phyloP scores from a whole-genome alignment of 1,284 basidiomycete genomes.

The Rhodotorula sp. region DNA sequence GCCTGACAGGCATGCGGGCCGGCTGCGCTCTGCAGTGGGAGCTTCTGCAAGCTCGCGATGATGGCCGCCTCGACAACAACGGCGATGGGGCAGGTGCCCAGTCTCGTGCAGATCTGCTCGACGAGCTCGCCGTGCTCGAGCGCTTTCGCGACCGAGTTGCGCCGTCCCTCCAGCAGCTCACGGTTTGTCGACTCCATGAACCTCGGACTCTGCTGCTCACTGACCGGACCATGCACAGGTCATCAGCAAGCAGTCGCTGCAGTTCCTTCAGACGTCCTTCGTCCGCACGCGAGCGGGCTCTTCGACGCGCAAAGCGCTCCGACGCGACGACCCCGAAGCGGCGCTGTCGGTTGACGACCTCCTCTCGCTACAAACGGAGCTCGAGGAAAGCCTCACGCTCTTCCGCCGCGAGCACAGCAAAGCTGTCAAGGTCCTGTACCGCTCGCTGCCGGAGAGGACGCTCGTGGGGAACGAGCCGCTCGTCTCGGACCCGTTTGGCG shows the following conservation, averaged over 20 bases:
- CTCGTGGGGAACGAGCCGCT: slow-evolving; percentile 16
- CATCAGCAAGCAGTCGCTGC: slow-evolving; percentile 63
- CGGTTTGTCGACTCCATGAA: slow-evolving; percentile 57
- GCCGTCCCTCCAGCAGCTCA: slow-evolving; percentile 70
- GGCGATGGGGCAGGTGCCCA: slow-evolving; percentile 51
- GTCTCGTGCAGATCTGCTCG: not conserved
- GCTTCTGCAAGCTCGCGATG: slow-evolving; percentile 56
- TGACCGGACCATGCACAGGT: slow-evolving; percentile 52
- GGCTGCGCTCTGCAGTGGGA: slow-evolving; percentile 80
- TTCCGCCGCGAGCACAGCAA: slow-evolving; percentile 62
- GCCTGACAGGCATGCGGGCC: slow-evolving; percentile 79
- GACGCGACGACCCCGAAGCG: slow-evolving; percentile 22
- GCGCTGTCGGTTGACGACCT: slow-evolving; percentile 57
- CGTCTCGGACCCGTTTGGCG: slow-evolving; percentile 8
- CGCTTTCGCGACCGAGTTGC: slow-evolving; percentile 80
- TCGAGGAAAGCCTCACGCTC: slow-evolving; percentile 67
- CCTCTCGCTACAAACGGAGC: slow-evolving; percentile 62
- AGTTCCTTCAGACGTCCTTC: slow-evolving; percentile 61
- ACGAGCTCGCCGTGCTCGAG: slow-evolving; percentile 62
- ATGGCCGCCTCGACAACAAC: slow-evolving; percentile 32
- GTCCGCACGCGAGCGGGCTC: slow-evolving; percentile 48
- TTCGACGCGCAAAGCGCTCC: not conserved
- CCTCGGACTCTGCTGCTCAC: not conserved
- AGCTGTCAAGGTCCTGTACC: slow-evolving; percentile 35
- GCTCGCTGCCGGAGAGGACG: slow-evolving; percentile 26